These are phyloP conservation scores for Rosa chinensis DNA, from an alignment of 306 rosid species.

Conservation along the genomic window DNA sequence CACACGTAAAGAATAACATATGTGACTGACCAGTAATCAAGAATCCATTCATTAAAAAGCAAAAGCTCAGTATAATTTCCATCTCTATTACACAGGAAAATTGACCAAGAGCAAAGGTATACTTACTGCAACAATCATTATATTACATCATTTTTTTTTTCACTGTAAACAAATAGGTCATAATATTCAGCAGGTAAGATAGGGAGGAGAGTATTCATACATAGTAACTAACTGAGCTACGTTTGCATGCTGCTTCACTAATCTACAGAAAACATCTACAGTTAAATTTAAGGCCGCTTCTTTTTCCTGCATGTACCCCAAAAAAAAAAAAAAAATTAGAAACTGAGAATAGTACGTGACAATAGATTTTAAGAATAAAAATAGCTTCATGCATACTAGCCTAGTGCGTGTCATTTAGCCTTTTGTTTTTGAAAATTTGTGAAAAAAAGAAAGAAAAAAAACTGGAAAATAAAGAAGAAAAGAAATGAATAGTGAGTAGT, in stretches of 20 bases:
- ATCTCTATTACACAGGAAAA: neutral
- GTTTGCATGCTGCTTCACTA: constrained; percentile 88
- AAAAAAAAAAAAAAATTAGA: constrained; percentile 8
- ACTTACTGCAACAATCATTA: constrained; percentile 5
- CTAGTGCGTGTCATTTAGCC: too few relatives aligned
- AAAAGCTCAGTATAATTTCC: neutral
- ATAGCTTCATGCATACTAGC: neutral
- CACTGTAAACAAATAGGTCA: constrained; percentile 18
- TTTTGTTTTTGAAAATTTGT: too few relatives aligned
- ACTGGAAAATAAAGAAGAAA: too few relatives aligned
- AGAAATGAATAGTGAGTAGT: too few relatives aligned
- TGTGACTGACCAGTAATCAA: neutral
- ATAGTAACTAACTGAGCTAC: constrained; percentile 91
- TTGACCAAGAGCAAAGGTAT: neutral
- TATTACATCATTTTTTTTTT: neutral
- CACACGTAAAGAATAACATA: neutral
- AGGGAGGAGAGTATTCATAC: constrained; percentile 50
- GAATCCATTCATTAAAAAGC: neutral
- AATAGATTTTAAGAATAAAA: neutral
- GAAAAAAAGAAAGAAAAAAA: too few relatives aligned
- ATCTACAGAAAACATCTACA: constrained; percentile 95
- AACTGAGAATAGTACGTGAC: neutral
- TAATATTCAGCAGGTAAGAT: constrained; percentile 24
- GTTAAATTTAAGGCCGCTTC: constrained; percentile 94
- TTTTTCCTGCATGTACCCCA: constrained; percentile 72